Evolutionary conservation across 2,329 filamentous ascomycete genomes (phyloP).

Genomic region (Talaromyces amestolkiae): DNA sequence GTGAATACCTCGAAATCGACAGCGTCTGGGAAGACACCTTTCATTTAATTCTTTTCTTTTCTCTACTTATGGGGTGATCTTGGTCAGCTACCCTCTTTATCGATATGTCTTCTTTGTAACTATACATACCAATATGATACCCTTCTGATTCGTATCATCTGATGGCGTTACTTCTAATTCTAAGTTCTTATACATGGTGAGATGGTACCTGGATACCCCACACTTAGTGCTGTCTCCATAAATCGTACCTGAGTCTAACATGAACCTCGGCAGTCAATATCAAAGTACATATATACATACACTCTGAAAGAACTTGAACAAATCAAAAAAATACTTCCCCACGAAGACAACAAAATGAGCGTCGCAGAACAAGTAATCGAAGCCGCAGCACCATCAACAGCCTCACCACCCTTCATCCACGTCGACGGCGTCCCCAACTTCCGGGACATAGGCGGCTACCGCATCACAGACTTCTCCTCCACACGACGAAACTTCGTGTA

Average conservation of each 20-base stretch:
- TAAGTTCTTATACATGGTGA: too few species aligned
- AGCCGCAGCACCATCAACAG: background rate
- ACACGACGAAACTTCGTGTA: slow-evolving; percentile 53
- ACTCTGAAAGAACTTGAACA: background rate
- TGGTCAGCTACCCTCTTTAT: slow-evolving; percentile 4
- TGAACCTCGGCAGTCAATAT: slow-evolving; percentile 4
- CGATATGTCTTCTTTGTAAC: slow-evolving; percentile 16
- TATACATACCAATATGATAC: slow-evolving; percentile 22
- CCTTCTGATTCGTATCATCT: slow-evolving; percentile 20
- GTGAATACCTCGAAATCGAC: slow-evolving; percentile 2
- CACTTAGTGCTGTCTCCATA: background rate
- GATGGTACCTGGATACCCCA: slow-evolving; percentile 1
- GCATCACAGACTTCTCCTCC: slow-evolving; percentile 32
- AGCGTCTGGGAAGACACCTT: slow-evolving; percentile 2
- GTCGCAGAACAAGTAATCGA: background rate
- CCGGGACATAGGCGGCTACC: slow-evolving; percentile 64
- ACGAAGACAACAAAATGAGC: background rate
- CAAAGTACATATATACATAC: background rate
- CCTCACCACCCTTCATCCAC: slow-evolving; percentile 16
- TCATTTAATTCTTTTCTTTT: slow-evolving; percentile 6
- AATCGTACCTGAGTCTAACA: background rate
- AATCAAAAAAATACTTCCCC: background rate
- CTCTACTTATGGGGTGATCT: background rate
- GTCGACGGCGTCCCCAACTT: slow-evolving; percentile 65
- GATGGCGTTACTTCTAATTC: background rate